Evolutionary conservation across 2,329 filamentous ascomycete genomes (phyloP).

Genomic region (Sclerotiophoma versabilis): DNA sequence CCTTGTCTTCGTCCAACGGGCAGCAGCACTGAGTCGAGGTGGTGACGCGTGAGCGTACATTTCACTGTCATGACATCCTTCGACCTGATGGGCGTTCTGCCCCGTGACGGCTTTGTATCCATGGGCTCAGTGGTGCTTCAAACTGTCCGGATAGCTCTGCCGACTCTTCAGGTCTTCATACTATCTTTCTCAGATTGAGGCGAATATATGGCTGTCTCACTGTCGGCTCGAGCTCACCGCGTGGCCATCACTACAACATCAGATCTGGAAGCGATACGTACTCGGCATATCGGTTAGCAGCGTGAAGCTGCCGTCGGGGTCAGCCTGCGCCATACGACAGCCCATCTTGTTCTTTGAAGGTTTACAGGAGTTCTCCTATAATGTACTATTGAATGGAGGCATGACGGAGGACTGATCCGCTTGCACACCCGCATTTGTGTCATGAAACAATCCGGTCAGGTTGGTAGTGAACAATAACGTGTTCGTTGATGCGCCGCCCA

Average conservation of each 20-base stretch:
- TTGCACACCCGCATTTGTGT: background rate
- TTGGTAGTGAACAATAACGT: background rate
- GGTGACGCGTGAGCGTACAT: background rate
- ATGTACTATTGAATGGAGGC: background rate
- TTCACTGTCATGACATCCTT: background rate
- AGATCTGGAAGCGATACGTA: background rate
- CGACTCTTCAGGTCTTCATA: background rate
- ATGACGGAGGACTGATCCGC: background rate
- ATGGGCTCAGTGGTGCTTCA: no score
- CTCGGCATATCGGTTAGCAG: background rate
- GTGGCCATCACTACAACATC: background rate
- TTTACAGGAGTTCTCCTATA: background rate
- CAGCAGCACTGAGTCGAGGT: background rate
- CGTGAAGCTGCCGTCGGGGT: background rate
- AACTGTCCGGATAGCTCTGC: no score
- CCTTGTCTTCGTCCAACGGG: background rate
- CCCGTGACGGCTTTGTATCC: no score
- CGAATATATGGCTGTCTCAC: background rate
- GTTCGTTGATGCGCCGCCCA: background rate
- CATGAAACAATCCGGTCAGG: background rate
- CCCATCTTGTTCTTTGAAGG: background rate
- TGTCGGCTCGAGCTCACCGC: background rate
- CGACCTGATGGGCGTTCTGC: no score
- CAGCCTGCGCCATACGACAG: background rate
- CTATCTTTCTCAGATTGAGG: background rate